phyloP scores from a whole-genome alignment of 495 filamentous ascomycete species.

The Cercophora samala region DNA sequence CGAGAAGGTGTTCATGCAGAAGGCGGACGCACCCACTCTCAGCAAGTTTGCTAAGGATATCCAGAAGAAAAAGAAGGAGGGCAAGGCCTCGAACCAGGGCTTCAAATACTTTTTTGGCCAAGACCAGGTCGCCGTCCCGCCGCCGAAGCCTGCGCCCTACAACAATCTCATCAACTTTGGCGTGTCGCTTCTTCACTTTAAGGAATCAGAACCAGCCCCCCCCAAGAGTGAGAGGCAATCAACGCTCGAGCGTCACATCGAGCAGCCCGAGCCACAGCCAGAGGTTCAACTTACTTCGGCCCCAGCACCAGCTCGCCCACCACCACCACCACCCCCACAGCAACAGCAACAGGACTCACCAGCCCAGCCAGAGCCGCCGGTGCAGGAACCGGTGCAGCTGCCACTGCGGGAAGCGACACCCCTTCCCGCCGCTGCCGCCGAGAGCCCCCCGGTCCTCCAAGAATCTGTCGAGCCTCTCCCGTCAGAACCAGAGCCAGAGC shows the following conservation, averaged over 20 bases:
- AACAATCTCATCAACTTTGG: conserved; percentile 41
- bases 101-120: conserved; percentile 47
- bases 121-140: conserved; percentile 33
- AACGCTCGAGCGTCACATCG: conserved; percentile 17
- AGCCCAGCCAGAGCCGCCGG: conserved; percentile 11
- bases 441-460: not conserved
- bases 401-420: conserved; percentile 3
- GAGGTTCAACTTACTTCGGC: not conserved
- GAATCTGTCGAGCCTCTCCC: not conserved
- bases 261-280: conserved; percentile 6
- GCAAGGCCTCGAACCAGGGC: conserved; percentile 45
- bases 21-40: conserved; percentile 41
- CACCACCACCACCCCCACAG: no score
- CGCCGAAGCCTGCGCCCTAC: conserved; percentile 42
- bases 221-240: conserved; percentile 37
- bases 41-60: conserved; percentile 44
- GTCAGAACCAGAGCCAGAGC: conserved; percentile 14
- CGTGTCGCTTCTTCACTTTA: conserved; percentile 24
- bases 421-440: not conserved
- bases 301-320: not conserved
- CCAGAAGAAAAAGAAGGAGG: conserved; percentile 47
- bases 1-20: conserved; percentile 46
- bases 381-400: conserved; percentile 7
- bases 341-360: not conserved
- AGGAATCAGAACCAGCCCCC: conserved; percentile 2